Evolutionary conservation across 2,329 filamentous ascomycete genomes (phyloP).

Genomic region (Ascochyta rabiei): DNA sequence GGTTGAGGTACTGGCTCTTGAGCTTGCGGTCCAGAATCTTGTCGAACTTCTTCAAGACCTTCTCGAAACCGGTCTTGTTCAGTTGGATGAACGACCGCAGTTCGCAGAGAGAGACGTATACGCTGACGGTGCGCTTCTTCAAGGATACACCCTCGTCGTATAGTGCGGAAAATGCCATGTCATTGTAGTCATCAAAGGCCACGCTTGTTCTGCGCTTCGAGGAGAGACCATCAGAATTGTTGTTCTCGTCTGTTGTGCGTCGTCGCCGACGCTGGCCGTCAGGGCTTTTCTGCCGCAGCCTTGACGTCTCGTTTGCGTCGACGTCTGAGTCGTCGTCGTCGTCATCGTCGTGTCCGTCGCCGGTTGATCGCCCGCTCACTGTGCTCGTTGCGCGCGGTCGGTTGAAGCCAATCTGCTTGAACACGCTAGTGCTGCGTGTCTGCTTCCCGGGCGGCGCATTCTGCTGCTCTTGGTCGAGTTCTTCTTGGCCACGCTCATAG

Average conservation of each 20-base stretch:
- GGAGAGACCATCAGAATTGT: slow-evolving; percentile 66
- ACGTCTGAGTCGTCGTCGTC: slow-evolving; percentile 63
- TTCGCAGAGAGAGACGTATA: slow-evolving; percentile 93
- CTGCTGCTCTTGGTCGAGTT: slow-evolving; percentile 44
- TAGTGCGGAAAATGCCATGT: slow-evolving; percentile 72
- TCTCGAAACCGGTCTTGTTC: slow-evolving; percentile 94
- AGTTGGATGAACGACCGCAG: slow-evolving; percentile 95
- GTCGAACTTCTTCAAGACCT: slow-evolving; percentile 98
- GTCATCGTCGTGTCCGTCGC: slow-evolving; percentile 55
- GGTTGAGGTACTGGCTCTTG: slow-evolving; percentile 75
- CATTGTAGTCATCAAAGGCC: slow-evolving; percentile 77
- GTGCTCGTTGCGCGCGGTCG: slow-evolving; percentile 53
- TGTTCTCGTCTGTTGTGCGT: slow-evolving; percentile 54
- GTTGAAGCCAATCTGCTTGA: slow-evolving; percentile 49
- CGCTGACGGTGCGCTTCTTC: slow-evolving; percentile 85
- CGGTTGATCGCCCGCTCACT: slow-evolving; percentile 50
- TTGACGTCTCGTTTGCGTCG: slow-evolving; percentile 59
- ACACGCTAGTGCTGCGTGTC: slow-evolving; percentile 57
- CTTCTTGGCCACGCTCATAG: slow-evolving; percentile 64
- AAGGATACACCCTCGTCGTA: slow-evolving; percentile 79
- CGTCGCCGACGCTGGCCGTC: slow-evolving; percentile 38
- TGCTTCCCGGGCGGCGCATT: slow-evolving; percentile 47
- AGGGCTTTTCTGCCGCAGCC: slow-evolving; percentile 49
- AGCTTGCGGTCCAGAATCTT: slow-evolving; percentile 88
- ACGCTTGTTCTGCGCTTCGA: slow-evolving; percentile 66